These are phyloP conservation scores for Phytophthora meadii DNA, from an alignment of 352 stramenopile genomes.

Conservation along the genomic window DNA sequence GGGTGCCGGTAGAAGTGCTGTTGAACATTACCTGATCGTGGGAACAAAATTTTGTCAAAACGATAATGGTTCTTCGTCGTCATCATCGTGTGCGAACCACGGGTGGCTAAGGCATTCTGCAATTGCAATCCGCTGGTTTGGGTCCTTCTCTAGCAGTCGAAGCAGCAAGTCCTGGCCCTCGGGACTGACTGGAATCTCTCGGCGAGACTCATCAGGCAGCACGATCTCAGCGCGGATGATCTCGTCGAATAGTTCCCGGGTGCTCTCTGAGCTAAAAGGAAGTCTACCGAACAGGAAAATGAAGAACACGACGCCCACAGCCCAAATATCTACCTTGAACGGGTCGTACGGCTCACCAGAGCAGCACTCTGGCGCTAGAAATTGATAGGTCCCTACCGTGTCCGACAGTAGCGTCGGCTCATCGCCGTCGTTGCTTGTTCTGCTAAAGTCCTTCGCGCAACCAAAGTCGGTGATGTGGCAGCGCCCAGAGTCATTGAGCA, in stretches of 20 bases:
- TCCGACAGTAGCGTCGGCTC: conserved; percentile 59
- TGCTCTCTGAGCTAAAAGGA: conserved; percentile 78
- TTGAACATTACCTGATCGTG: too few relatives aligned
- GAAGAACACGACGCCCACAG: conserved; percentile 85
- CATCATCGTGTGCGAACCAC: conserved; percentile 55
- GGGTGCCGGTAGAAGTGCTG: neutral
- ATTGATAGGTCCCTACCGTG: conserved; percentile 92
- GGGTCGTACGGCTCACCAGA: conserved; percentile 84
- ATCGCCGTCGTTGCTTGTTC: neutral
- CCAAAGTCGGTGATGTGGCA: conserved; percentile 91
- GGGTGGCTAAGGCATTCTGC: conserved; percentile 58
- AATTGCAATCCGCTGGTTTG: conserved; percentile 59
- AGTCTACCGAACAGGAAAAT: conserved; percentile 86
- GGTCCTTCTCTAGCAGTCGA: conserved; percentile 61
- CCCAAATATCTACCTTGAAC: conserved; percentile 88
- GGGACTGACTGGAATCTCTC: conserved; percentile 26
- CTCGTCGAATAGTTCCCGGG: conserved; percentile 84
- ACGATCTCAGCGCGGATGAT: conserved; percentile 59
- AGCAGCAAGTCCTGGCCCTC: conserved; percentile 58
- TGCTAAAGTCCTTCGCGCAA: conserved; percentile 61
- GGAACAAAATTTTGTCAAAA: conserved; percentile 45
- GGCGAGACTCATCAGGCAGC: conserved; percentile 31
- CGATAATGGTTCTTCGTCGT: conserved; percentile 69
- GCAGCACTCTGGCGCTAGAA: conserved; percentile 90
- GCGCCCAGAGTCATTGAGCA: conserved; percentile 78